phyloP scores from a whole-genome alignment of 1,284 basidiomycete genomes.

The Leccinum pachyderme region DNA sequence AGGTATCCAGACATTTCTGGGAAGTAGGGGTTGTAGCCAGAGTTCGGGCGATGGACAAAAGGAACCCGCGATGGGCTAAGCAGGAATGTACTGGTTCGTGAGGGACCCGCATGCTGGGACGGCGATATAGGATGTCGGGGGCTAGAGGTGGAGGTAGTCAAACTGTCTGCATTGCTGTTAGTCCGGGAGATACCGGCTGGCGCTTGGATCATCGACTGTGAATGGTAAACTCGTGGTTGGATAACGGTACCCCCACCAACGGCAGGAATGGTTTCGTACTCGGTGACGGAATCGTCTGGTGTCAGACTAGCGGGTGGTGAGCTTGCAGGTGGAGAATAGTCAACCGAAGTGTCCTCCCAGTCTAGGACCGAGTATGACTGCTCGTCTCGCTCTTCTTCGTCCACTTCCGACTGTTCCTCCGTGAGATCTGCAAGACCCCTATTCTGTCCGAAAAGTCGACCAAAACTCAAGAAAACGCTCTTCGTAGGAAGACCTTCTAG shows the following conservation, averaged over 20 bases:
- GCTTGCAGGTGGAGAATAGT: constrained; percentile 34
- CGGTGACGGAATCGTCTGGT: constrained; percentile 37
- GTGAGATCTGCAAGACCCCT: constrained; percentile 78
- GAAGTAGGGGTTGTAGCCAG: constrained; percentile 34
- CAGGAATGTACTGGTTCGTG: constrained; percentile 11
- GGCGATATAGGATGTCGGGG: constrained; percentile 5
- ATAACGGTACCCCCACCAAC: constrained; percentile 77
- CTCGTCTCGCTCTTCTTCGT: constrained; percentile 45
- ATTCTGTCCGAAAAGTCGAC: constrained; percentile 64
- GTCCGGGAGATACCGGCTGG: constrained; percentile 36
- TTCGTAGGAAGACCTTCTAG: constrained; percentile 83
- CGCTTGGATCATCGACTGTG: constrained; percentile 60
- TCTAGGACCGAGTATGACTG: constrained; percentile 60
- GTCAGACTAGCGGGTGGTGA: constrained; percentile 32
- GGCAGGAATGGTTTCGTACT: constrained; percentile 72
- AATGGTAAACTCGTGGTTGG: constrained; percentile 71
- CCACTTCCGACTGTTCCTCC: constrained; percentile 59
- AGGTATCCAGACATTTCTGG: constrained; percentile 22
- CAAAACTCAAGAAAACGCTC: constrained; percentile 69
- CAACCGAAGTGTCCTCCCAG: constrained; percentile 58
- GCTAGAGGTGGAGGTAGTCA: constrained; percentile 12
- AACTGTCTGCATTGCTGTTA: constrained; percentile 4
- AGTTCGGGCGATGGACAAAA: constrained; percentile 18
- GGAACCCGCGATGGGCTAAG: constrained; percentile 11
- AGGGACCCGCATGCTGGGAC: constrained; percentile 18